Base-by-base conservation (phyloP, 2,329 filamentous ascomycete genomes). In the Ophiostoma ulmi region DNA sequence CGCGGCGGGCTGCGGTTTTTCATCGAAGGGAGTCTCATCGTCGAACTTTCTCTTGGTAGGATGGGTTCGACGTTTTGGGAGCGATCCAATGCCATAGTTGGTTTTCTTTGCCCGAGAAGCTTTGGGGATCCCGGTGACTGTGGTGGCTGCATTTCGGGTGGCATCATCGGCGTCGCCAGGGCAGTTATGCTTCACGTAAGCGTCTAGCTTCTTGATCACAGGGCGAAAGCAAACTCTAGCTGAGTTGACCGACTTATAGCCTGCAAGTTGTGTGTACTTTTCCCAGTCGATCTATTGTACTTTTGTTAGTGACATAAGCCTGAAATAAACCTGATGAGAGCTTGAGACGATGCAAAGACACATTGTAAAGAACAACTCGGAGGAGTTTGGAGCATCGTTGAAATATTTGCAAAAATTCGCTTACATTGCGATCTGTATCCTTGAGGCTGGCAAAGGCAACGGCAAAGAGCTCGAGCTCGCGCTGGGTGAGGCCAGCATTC, bases 181-280 rank as follows among this genome's bases (percentile, higher is more conserved):
- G 35, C 61, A n/a, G 31, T 20, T 35, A 13, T 38, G 70, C 11
- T 68, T 70, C 11, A 69, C 84, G 5, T 88, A 82, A 11, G 70
- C 70, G 17, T 85, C 80, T 0, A 88, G 78, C 65, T 83, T 83
- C 78, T 84, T 78, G 71, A 85, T 80, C 17, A 87, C 86, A 0
- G 86, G 86, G 35, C 86, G 86, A 77, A 88, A 90, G 78, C 88
- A 88, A 71, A 86, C 84, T 75, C 73, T 72, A 3, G 73, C 74
- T 3, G 73, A 74, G 14, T 73, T 69, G 26, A 65, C 38, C 48
- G 70, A 73, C 4, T 67, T 52, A 36, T 74, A 74, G 20, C 73
- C 74, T 13, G 73, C 70, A 13, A 74, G 48, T 11, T 48, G 41
- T 3, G 73, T 68, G 36, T 74, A 75, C 36, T 72, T 74, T 6